These are phyloP conservation scores for Kwoniella newhampshirensis DNA, from an alignment of 768 basidiomycete species.

Conservation along the genomic window DNA sequence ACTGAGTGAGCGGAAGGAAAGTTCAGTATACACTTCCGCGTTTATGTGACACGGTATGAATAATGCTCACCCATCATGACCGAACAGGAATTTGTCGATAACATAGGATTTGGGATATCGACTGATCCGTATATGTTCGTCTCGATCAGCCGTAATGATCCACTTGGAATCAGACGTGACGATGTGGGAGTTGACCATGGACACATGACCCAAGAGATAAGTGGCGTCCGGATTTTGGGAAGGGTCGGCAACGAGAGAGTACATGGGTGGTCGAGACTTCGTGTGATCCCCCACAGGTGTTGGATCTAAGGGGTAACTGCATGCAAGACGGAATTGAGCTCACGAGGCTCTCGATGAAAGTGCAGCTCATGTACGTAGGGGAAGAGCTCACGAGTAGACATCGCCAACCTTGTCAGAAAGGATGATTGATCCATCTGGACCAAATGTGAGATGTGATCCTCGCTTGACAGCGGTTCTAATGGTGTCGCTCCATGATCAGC, in stretches of 20 bases:
- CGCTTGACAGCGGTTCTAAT: conserved; percentile 80
- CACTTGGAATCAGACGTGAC: conserved; percentile 65
- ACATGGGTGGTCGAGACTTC: conserved; percentile 56
- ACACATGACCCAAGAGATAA: conserved; percentile 65
- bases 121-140: conserved; percentile 91
- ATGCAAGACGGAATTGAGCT: background rate
- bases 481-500: background rate
- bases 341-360: background rate
- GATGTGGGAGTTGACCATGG: conserved; percentile 72
- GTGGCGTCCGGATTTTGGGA: conserved; percentile 52
- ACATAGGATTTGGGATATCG: conserved; percentile 82
- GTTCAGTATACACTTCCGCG: too few species aligned
- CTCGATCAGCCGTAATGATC: conserved; percentile 87
- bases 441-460: conserved; percentile 69
- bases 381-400: conserved; percentile 67
- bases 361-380: background rate
- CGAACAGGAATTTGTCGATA: conserved; percentile 79
- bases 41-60: too few species aligned
- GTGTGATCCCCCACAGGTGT: conserved; percentile 15
- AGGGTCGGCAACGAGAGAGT: conserved; percentile 42
- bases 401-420: conserved; percentile 95
- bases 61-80: conserved; percentile 73
- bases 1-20: too few species aligned
- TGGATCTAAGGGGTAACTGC: conserved; percentile 18
- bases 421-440: conserved; percentile 66